Evolutionary conservation across 495 filamentous ascomycete genomes (phyloP), one percentile per base, ranked within the genome.

Genomic region (Patellaria atrata): DNA sequence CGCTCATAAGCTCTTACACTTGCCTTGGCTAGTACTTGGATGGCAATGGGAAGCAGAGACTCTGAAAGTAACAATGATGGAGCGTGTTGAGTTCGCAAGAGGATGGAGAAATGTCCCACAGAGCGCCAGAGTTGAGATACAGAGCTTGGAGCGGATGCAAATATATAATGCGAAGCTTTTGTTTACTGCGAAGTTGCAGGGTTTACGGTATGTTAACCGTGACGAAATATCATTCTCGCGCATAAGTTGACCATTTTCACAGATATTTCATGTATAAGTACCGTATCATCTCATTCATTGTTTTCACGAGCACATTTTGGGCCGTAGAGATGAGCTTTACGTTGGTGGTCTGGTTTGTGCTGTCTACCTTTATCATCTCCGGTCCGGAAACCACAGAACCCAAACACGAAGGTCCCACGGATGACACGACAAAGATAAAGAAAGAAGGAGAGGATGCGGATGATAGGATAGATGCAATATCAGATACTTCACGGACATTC

Each of bases 291-390:
- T 71, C 72, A 8, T 82, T 83, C 41, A 24, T 79, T 0, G 42
- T 79, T 2, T 78, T 78, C 35, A 79, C 71, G 3, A 57, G 50
- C 3, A 27, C 68, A 17, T 94, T 94, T 54, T 94, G 84, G 86
- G 53, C 51, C 6, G 59, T 68, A 1, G 80, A 80, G 44, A 64
- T 92, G 57, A 27, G 67, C 0, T 74, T 73, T 20, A 62, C 71
- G 40, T 54, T 61, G 4, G 1, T 77, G 1, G 68, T 59, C 0
- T 89, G 77, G 77, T 36, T 67, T 2, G 22, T 65, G n/a, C n/a
- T n/a, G 2, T 41, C 77, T 6, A 60, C 55, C 32, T 41, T 57
- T 17, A 9, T 40, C 19, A 32, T 45, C 38, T 31, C 34, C 13
- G n/a, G 12, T 18, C 5, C 30, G 12, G 25, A 15, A 22, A 8